Conservation (phyloP, 345 rosid species). For the Cochlearia excelsa region DNA sequence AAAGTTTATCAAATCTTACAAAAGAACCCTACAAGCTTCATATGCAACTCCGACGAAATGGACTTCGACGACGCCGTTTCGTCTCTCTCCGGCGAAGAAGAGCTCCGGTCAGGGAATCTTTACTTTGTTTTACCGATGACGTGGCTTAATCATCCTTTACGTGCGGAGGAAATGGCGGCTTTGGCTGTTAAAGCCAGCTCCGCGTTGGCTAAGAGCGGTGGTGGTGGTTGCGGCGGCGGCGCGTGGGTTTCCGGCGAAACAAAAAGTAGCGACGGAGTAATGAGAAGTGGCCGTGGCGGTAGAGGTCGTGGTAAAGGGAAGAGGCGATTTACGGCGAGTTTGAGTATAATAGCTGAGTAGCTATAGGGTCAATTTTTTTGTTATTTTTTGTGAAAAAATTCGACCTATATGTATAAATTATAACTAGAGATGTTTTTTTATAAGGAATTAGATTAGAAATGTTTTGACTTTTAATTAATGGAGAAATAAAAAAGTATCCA, state of each 20-base stretch:
- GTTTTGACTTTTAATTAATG: no score
- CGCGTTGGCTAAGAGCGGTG: conserved; percentile 42
- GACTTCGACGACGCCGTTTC: conserved; percentile 77
- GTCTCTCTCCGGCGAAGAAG: conserved; percentile 59
- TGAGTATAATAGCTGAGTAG: conserved; percentile 65
- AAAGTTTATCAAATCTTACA: conserved; percentile 71
- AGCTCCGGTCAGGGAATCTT: conserved; percentile 75
- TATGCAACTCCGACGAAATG: conserved; percentile 95
- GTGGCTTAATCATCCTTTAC: conserved; percentile 58
- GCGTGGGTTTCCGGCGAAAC: no score
- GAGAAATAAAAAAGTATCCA: no score
- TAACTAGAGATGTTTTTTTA: no score
- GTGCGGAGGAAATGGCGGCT: conserved; percentile 92
- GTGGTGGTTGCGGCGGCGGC: conserved; percentile 22
- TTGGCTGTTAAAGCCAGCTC: conserved; percentile 94
- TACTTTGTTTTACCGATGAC: conserved; percentile 78
- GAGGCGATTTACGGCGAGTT: conserved; percentile 46
- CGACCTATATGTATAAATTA: no score
- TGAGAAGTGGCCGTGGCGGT: conserved; percentile 31
- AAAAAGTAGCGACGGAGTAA: conserved; percentile 12
- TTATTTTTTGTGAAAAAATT: no score
- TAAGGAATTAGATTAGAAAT: no score
- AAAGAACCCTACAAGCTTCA: conserved; percentile 54
- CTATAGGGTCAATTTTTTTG: no score
- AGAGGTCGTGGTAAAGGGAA: conserved; percentile 27